Percentiles rank a stretch among this genome's conserved stretches.
Evolutionary conservation across 2,329 filamentous ascomycete genomes (phyloP).

Genomic region (Alternaria brassicae): DNA sequence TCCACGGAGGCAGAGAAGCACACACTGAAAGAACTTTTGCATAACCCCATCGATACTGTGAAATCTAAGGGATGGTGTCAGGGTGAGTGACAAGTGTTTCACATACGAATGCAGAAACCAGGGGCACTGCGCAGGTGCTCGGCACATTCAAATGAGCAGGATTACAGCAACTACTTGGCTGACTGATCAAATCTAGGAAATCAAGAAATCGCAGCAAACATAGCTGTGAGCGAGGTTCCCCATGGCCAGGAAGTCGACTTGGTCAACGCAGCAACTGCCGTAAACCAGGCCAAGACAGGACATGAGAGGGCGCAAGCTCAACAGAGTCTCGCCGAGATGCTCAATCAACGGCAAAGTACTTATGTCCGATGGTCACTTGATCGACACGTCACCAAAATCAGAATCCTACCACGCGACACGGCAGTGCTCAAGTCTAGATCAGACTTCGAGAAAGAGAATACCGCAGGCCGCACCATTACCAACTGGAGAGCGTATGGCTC

Average conservation of each 20-base stretch:
- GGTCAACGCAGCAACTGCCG: constrained; percentile 41
- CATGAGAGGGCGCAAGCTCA: constrained; percentile 26
- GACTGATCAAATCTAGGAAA: constrained; percentile 6
- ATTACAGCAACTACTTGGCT: too few species aligned
- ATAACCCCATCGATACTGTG: constrained; percentile 35
- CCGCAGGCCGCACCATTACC: constrained; percentile 20
- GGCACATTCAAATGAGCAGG: too few species aligned
- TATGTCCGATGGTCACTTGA: constrained; percentile 49
- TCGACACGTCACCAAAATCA: constrained; percentile 47
- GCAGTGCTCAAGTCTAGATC: constrained; percentile 26
- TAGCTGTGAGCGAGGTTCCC: constrained; percentile 55
- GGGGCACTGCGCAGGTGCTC: neutral
- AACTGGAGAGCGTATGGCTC: constrained; percentile 41
- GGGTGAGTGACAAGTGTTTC: too few species aligned
- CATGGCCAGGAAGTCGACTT: constrained; percentile 49
- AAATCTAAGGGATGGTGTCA: constrained; percentile 32
- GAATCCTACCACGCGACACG: constrained; percentile 32
- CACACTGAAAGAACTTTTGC: constrained; percentile 33
- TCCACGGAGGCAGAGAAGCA: constrained; percentile 28
- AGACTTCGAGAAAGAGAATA: constrained; percentile 35
- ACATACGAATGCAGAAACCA: neutral
- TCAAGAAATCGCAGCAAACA: constrained; percentile 36
- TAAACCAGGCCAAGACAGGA: constrained; percentile 22
- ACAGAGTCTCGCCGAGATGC: constrained; percentile 26
- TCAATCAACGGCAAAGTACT: constrained; percentile 41